Evolutionary conservation across 306 rosid species (phyloP).

Genomic region (Crotalaria pallida): DNA sequence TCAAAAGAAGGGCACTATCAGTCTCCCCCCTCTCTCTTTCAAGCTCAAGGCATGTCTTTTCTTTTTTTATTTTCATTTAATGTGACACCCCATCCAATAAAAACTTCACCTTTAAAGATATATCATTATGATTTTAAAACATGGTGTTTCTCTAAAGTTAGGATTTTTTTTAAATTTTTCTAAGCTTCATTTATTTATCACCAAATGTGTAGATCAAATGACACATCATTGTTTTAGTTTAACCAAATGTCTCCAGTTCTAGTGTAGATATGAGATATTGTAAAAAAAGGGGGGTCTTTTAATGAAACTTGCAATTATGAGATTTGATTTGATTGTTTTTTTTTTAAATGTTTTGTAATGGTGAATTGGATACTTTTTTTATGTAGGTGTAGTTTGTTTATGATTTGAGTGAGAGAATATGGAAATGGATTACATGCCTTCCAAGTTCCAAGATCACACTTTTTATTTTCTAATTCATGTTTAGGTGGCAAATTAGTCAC

Average conservation of each 20-base stretch:
- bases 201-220: too few species aligned
- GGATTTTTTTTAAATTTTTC: not conserved
- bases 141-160: constrained; percentile 20
- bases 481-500: not conserved
- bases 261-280: too few species aligned
- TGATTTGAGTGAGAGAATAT: not conserved
- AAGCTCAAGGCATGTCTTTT: constrained; percentile 60
- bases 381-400: not conserved
- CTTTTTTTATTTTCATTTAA: too few species aligned
- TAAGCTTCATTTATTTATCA: not conserved
- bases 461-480: not conserved
- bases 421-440: not conserved
- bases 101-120: too few species aligned
- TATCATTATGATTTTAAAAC: not conserved
- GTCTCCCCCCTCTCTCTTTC: constrained; percentile 91
- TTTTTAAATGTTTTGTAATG: not conserved
- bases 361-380: not conserved
- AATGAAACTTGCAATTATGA: not conserved
- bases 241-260: not conserved
- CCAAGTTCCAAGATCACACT: not conserved
- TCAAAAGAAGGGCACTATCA: constrained; percentile 93
- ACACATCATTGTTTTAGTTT: too few species aligned
- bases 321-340: not conserved
- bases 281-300: too few species aligned
- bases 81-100: too few species aligned